Conservation (phyloP, 495 filamentous ascomycete genomes). For the Aspergillus campestris region DNA sequence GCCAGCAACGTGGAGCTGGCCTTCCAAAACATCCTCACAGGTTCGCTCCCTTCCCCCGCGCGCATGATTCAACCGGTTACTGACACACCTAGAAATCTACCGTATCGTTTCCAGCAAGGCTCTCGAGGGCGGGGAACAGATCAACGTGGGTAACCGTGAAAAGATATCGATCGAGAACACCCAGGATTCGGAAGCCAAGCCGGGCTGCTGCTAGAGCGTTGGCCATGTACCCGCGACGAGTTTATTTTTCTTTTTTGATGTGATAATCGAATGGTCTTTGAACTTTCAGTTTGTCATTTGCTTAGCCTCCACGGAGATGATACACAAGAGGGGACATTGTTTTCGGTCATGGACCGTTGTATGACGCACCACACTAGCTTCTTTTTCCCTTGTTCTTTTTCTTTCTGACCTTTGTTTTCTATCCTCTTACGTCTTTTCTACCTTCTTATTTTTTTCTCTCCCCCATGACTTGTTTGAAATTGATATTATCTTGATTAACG, state of each 20-base stretch:
- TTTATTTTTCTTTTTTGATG: constrained; percentile 31
- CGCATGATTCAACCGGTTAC: neutral
- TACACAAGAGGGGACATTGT: constrained; percentile 33
- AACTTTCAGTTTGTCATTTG: constrained; percentile 35
- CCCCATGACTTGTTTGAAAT: constrained; percentile 1
- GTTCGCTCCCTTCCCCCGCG: constrained; percentile 36
- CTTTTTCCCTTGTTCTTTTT: constrained; percentile 5
- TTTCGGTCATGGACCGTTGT: constrained; percentile 17
- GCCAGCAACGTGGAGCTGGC: constrained; percentile 99
- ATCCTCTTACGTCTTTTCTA: neutral
- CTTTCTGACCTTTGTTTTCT: neutral
- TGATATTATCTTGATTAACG: neutral
- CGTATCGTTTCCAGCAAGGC: constrained; percentile 98
- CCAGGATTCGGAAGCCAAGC: constrained; percentile 66
- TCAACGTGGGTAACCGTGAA: constrained; percentile 62
- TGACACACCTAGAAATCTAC: constrained; percentile 74
- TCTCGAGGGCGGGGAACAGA: constrained; percentile 77
- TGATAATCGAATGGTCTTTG: constrained; percentile 34
- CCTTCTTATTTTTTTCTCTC: neutral
- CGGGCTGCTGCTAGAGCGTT: constrained; percentile 73
- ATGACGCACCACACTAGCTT: constrained; percentile 18
- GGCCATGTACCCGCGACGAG: constrained; percentile 31
- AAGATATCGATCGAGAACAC: constrained; percentile 74
- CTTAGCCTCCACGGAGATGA: constrained; percentile 31
- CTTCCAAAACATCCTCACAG: constrained; percentile 98